phyloP scores from a whole-genome alignment of 1,284 basidiomycete species.

The Taiwanofungus camphoratus region DNA sequence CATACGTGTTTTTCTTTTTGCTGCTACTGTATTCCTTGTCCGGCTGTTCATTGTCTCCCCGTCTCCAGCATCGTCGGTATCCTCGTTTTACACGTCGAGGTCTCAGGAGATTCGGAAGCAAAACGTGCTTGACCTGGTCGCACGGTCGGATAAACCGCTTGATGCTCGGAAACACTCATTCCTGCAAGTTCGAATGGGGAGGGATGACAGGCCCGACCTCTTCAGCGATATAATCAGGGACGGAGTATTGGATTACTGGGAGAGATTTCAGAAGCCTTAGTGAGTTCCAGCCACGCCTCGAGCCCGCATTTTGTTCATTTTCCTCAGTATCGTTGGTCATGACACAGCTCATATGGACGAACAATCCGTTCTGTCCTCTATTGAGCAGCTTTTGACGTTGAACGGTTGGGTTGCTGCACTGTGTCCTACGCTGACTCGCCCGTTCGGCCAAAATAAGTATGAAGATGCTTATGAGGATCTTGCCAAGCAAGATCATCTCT shows the following conservation, averaged over 20 bases:
- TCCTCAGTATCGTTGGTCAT: slow-evolving; percentile 61
- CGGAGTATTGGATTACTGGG: slow-evolving; percentile 86
- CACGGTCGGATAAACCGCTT: slow-evolving; percentile 75
- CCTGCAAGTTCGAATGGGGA: slow-evolving; percentile 78
- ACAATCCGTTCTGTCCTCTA: slow-evolving; percentile 79
- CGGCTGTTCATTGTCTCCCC: slow-evolving; percentile 44
- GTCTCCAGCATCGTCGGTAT: slow-evolving; percentile 26
- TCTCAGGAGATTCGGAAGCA: slow-evolving; percentile 64
- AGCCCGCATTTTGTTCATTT: background rate
- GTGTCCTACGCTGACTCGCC: slow-evolving; percentile 84
- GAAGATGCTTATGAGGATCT: slow-evolving; percentile 87
- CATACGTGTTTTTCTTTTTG: slow-evolving; percentile 29
- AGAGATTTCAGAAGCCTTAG: slow-evolving; percentile 86
- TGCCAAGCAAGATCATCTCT: slow-evolving; percentile 74
- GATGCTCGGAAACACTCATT: slow-evolving; percentile 86
- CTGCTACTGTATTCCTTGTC: slow-evolving; percentile 27
- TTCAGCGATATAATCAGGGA: slow-evolving; percentile 70
- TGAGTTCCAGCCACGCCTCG: slow-evolving; percentile 32
- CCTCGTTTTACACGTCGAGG: slow-evolving; percentile 26
- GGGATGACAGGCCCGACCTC: slow-evolving; percentile 79
- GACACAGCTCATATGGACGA: slow-evolving; percentile 86
- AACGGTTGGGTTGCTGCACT: slow-evolving; percentile 99
- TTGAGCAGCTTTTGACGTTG: slow-evolving; percentile 85
- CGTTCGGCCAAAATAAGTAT: slow-evolving; percentile 83
- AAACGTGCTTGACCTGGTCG: slow-evolving; percentile 82